These are phyloP conservation scores for Allium sativum DNA, from an alignment of 106 monocot species.

Conservation along the genomic window DNA sequence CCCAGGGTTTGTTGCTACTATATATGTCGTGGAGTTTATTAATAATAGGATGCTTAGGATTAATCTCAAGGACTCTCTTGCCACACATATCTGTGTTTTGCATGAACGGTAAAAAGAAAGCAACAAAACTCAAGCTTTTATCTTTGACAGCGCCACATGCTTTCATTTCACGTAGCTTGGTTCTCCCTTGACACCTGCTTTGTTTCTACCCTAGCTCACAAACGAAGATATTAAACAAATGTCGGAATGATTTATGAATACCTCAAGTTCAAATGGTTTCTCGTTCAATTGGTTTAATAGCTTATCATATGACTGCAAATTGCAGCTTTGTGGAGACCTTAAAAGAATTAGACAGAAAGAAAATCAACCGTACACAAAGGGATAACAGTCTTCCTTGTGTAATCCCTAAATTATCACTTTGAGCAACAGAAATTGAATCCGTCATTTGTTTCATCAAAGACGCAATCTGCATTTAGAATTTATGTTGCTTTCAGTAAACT, in stretches of 20 bases:
- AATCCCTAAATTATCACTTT: conserved; percentile 23
- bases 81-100: conserved; percentile 94
- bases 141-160: too few relatives aligned
- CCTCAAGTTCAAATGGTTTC: conserved; percentile 89
- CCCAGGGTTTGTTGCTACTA: conserved; percentile 67
- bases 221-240: conserved; percentile 2
- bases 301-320: conserved; percentile 63
- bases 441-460: conserved; percentile 68
- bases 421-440: conserved; percentile 28
- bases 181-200: too few relatives aligned
- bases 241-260: conserved; percentile 12
- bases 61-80: conserved; percentile 94
- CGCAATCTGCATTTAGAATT: conserved; percentile 67
- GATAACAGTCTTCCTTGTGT: conserved; percentile 26
- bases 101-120: too few relatives aligned
- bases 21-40: conserved; percentile 87
- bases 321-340: too few relatives aligned
- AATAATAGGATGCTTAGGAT: conserved; percentile 91
- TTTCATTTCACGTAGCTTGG: too few relatives aligned
- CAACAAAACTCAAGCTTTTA: too few relatives aligned
- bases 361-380: too few relatives aligned
- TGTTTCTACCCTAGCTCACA: too few relatives aligned
- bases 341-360: too few relatives aligned
- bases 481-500: too few relatives aligned
- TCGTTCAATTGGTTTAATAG: conserved; percentile 51